phyloP scores from a whole-genome alignment of 2,329 filamentous ascomycete genomes.

The Aureobasidium mangrovei region DNA sequence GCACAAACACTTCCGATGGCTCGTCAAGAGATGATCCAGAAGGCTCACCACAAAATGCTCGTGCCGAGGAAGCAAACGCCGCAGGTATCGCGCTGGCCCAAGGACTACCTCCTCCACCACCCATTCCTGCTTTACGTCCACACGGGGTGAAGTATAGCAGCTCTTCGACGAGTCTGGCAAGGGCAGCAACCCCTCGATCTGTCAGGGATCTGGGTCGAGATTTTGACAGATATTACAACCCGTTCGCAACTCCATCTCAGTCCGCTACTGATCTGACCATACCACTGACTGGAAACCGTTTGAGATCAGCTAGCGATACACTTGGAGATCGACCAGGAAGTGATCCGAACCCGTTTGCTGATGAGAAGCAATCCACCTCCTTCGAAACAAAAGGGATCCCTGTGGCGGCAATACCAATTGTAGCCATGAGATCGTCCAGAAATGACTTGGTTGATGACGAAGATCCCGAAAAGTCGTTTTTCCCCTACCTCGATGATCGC shows the following conservation, averaged over 20 bases:
- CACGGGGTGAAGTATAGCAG: constrained; percentile 20
- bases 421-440: background rate
- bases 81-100: constrained; percentile 14
- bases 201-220: constrained; percentile 30
- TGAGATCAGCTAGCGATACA: constrained; percentile 13
- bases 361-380: constrained; percentile 19
- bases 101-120: constrained; percentile 13
- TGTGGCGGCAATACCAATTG: constrained; percentile 1
- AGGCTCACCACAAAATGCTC: constrained; percentile 12
- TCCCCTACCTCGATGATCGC: constrained; percentile 40
- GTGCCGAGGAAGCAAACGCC: constrained; percentile 18
- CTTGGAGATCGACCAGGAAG: constrained; percentile 17
- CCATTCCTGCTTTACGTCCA: constrained; percentile 13
- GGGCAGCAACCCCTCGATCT: constrained; percentile 23
- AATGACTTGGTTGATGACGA: constrained; percentile 16
- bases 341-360: constrained; percentile 27
- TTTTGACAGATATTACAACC: constrained; percentile 32
- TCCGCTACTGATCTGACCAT: constrained; percentile 25
- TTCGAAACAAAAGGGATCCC: constrained; percentile 14
- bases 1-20: background rate
- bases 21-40: constrained; percentile 13
- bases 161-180: constrained; percentile 23
- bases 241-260: constrained; percentile 28
- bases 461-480: constrained; percentile 29
- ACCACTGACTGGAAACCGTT: constrained; percentile 20